Evolutionary conservation across 768 basidiomycete species (phyloP).

Genomic region (Hericium alpestre): DNA sequence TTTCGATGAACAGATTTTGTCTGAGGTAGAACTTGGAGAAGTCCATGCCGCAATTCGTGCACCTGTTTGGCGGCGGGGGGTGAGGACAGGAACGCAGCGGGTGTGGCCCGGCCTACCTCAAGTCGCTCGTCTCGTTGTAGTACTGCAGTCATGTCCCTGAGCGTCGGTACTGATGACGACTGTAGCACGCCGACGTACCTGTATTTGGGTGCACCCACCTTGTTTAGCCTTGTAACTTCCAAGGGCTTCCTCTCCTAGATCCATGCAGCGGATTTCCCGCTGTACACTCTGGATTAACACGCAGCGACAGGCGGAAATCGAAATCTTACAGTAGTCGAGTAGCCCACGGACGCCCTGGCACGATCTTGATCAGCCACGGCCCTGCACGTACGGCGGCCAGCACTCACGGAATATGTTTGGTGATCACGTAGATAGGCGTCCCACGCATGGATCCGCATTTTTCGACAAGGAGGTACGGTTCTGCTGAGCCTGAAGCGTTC

Average conservation of each 20-base stretch:
- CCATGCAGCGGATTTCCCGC: slow-evolving; percentile 36
- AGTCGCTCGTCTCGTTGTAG: slow-evolving; percentile 28
- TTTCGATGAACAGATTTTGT: slow-evolving; percentile 31
- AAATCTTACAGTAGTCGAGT: too few species aligned
- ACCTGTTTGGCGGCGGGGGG: slow-evolving; percentile 16
- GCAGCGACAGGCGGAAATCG: too few species aligned
- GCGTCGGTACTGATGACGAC: not conserved
- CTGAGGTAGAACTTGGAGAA: slow-evolving; percentile 30
- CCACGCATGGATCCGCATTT: slow-evolving; percentile 33
- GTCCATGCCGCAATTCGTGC: slow-evolving; percentile 29
- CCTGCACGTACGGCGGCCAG: not conserved
- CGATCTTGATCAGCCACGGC: not conserved
- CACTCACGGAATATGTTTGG: slow-evolving; percentile 32
- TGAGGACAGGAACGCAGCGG: not conserved
- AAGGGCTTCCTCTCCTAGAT: slow-evolving; percentile 28
- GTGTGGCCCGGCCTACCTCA: slow-evolving; percentile 22
- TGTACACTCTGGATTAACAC: slow-evolving; percentile 3
- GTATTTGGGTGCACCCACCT: slow-evolving; percentile 32
- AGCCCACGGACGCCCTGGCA: not conserved
- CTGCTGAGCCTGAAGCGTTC: slow-evolving; percentile 14
- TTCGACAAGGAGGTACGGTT: slow-evolving; percentile 29
- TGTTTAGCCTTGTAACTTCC: slow-evolving; percentile 31
- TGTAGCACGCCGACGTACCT: slow-evolving; percentile 18
- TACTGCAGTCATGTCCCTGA: slow-evolving; percentile 17
- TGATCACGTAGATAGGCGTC: slow-evolving; percentile 32